A percentile compares a stretch with the other conserved stretches of the same genome.
Conservation (phyloP, 1,284 basidiomycete genomes). For the Irpex lacteus region DNA sequence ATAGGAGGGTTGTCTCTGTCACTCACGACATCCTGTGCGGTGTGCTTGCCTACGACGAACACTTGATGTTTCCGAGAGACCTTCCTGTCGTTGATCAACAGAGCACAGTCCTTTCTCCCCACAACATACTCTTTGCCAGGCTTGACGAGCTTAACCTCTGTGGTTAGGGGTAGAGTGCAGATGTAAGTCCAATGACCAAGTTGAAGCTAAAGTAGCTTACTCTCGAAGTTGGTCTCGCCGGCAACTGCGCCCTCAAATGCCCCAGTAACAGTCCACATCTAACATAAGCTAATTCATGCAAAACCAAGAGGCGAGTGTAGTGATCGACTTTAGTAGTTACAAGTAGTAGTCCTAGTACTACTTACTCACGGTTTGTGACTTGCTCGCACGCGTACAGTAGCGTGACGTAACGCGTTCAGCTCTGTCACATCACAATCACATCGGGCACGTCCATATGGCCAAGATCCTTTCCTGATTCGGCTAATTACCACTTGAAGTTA, state of each 20-base stretch:
- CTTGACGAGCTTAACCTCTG: conserved; percentile 64
- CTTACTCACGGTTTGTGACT: too few relatives aligned
- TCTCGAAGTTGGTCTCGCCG: conserved; percentile 34
- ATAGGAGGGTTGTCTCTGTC: not conserved
- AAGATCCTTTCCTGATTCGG: not conserved
- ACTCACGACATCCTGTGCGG: conserved; percentile 51
- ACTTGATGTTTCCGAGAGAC: conserved; percentile 58
- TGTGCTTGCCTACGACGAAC: conserved; percentile 49
- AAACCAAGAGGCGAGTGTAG: not conserved
- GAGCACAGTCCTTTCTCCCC: conserved; percentile 48
- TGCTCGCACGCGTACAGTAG: not conserved
- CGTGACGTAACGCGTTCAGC: not conserved
- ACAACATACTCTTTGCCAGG: conserved; percentile 47
- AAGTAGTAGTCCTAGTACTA: too few relatives aligned
- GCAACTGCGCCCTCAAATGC: conserved; percentile 46
- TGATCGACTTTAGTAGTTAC: not conserved
- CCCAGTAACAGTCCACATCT: conserved; percentile 52
- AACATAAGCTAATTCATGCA: not conserved
- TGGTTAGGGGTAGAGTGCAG: not conserved
- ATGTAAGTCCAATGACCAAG: not conserved
- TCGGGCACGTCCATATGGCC: not conserved
- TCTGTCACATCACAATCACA: not conserved
- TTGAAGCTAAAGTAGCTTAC: conserved; percentile 26
- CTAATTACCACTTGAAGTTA: not conserved
- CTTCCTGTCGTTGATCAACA: conserved; percentile 56